These are phyloP conservation scores for Emmonsiellopsis sp. DNA, from an alignment of 2,329 filamentous ascomycete species.

Conservation along the genomic window DNA sequence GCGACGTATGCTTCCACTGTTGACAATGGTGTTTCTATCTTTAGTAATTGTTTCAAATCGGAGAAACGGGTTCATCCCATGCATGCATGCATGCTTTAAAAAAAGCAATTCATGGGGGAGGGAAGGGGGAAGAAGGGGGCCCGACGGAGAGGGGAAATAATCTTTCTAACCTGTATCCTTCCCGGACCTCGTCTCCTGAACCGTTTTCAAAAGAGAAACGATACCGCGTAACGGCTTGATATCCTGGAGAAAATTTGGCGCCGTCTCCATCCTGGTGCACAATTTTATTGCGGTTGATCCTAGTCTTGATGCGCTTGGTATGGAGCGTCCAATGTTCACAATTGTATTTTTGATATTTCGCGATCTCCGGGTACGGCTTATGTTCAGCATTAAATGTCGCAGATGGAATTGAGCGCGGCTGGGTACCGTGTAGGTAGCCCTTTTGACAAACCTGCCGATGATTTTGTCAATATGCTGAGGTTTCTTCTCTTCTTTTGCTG, in stretches of 20 bases:
- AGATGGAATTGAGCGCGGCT: no score
- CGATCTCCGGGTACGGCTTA: no score
- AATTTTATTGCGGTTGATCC: background rate
- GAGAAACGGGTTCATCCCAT: no score
- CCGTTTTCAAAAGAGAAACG: slow-evolving; percentile 33
- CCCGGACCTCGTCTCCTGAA: slow-evolving; percentile 33
- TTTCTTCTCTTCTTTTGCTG: no score
- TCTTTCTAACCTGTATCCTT: slow-evolving; percentile 33
- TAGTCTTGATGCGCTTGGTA: background rate
- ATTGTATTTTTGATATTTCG: no score
- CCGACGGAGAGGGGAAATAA: background rate
- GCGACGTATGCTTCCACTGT: slow-evolving; percentile 35
- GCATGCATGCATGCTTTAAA: background rate
- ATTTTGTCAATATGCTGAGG: no score
- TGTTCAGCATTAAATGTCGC: no score
- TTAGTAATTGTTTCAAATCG: no score
- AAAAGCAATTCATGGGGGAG: background rate
- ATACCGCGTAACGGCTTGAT: slow-evolving; percentile 24
- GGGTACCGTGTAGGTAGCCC: no score
- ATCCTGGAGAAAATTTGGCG: slow-evolving; percentile 10
- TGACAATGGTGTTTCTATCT: background rate
- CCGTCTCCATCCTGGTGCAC: background rate
- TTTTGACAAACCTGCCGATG: no score
- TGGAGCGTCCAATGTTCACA: no score
- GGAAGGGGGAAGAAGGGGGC: no score